These are phyloP conservation scores for Staphylotrichum longicolle DNA, from an alignment of 495 filamentous ascomycete species.

Conservation along the genomic window DNA sequence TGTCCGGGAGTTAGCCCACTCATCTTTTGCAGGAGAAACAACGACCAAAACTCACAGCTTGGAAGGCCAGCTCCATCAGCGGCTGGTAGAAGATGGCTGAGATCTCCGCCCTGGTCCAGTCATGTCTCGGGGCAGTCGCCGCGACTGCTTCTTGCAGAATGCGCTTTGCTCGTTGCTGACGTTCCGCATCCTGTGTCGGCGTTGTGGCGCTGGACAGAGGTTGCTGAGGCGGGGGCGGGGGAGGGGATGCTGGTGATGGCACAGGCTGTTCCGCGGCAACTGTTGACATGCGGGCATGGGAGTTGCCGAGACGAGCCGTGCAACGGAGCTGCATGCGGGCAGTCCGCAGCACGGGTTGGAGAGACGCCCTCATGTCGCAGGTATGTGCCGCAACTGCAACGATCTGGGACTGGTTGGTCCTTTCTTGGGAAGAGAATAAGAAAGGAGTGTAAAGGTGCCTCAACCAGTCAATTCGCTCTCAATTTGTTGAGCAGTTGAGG, in stretches of 20 bases:
- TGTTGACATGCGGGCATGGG: constrained; percentile 8
- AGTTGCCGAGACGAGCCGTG: constrained; percentile 4
- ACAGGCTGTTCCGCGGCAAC: constrained; percentile 1
- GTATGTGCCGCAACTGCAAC: background rate
- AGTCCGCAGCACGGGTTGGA: background rate
- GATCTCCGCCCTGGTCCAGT: constrained; percentile 79
- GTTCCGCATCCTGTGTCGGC: background rate
- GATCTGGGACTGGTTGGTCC: background rate
- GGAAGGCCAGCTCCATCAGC: constrained; percentile 70
- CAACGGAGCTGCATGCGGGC: background rate
- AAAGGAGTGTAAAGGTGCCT: background rate
- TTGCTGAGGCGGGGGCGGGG: constrained; percentile 1
- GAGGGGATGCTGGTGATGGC: background rate
- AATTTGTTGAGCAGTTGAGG: constrained; percentile 11
- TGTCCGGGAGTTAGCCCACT: constrained; percentile 32
- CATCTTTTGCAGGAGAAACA: too few species aligned
- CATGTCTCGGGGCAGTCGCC: constrained; percentile 58
- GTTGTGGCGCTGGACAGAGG: background rate
- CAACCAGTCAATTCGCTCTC: background rate
- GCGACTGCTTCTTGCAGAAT: constrained; percentile 49
- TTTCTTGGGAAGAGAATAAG: background rate
- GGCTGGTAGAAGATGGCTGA: constrained; percentile 72
- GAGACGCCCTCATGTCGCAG: constrained; percentile 7
- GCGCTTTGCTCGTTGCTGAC: constrained; percentile 18
- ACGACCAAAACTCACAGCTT: constrained; percentile 54